These are phyloP conservation scores for Boletus pseudo-olivaceus DNA, from an alignment of 768 basidiomycete species.

Conservation along the genomic window DNA sequence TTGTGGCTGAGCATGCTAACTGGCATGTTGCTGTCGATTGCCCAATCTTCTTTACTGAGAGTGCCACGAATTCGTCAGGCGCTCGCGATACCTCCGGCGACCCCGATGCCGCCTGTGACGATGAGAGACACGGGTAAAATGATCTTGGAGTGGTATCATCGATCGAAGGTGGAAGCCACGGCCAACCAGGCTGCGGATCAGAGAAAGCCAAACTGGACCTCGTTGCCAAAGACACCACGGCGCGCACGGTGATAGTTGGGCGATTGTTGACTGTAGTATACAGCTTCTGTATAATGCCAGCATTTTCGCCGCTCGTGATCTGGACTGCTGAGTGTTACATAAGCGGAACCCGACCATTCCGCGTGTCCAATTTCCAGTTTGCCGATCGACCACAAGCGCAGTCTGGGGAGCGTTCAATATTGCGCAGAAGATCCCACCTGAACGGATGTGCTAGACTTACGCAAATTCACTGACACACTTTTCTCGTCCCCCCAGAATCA, in stretches of 20 bases:
- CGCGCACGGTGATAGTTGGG: conserved; percentile 1
- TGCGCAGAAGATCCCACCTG: background rate
- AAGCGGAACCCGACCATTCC: conserved; percentile 8
- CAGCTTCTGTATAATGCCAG: background rate
- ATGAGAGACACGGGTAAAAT: conserved; percentile 26
- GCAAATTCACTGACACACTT: background rate
- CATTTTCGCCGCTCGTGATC: background rate
- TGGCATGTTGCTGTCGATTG: conserved; percentile 42
- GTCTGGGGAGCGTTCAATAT: background rate
- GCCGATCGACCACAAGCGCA: background rate
- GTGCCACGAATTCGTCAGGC: conserved; percentile 38
- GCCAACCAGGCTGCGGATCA: conserved; percentile 1
- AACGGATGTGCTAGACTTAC: conserved; percentile 11
- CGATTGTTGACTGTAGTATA: conserved; percentile 1
- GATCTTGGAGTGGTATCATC: conserved; percentile 21
- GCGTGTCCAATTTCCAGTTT: no score
- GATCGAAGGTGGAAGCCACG: background rate
- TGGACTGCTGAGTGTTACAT: conserved; percentile 13
- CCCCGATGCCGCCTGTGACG: conserved; percentile 19
- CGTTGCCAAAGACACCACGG: conserved; percentile 21
- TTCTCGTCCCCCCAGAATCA: conserved; percentile 9
- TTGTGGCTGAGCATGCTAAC: conserved; percentile 56
- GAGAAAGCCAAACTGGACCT: conserved; percentile 23
- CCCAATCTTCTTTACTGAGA: conserved; percentile 48
- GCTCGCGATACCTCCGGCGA: conserved; percentile 33